Evolutionary conservation across 306 rosid species (phyloP), one percentile per base, ranked within the genome.

Genomic region (Glycyrrhiza uralensis): DNA sequence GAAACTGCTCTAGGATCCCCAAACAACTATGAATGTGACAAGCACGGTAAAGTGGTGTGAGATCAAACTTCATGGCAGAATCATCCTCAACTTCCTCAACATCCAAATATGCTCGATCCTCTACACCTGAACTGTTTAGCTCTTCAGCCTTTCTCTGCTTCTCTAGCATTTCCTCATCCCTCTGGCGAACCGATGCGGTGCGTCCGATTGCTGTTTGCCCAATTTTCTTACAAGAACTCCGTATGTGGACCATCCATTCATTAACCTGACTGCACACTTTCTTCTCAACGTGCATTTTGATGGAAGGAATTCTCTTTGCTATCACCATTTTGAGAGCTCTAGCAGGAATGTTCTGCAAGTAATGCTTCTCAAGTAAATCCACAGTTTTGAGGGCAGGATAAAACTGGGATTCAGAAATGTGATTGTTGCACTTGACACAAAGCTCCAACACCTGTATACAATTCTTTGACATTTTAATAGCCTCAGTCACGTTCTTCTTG

Each of bases 11-110:
- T 67, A 41, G 86, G 65, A 91, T 83, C 35, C 99, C 99, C 24
- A 94, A 63, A 77, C 96, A 94, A 69, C 79, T 68, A 74, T 94
- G 96, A 63, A 94, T 91, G 72, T 94, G 92, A 82, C 87, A 88
- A 64, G 99, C 99, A 7, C 99, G 96, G 49, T 91, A 94, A 51
- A 94, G 85, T 45, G 96, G 97, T 9, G 96, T 89, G 38, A 94
- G 84, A 76, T 94, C 97, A 67, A 94, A 86, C 71, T 86, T 85
- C 76, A 86, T 59, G 26, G 75, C 79, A 26, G 91, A 86, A 50
- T 94, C 97, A 49, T 94, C 93, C 20, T 82, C 92, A 63, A 36
- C 66, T 55, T 87, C 97, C 70, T 82, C 95, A 64, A 80, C 89
- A 55, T 87, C 98, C 80, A 93, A 87, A 59, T 78, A 93, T 4